Conservation (phyloP, 179 eudicot species). For the Spergularia azorica region DNA sequence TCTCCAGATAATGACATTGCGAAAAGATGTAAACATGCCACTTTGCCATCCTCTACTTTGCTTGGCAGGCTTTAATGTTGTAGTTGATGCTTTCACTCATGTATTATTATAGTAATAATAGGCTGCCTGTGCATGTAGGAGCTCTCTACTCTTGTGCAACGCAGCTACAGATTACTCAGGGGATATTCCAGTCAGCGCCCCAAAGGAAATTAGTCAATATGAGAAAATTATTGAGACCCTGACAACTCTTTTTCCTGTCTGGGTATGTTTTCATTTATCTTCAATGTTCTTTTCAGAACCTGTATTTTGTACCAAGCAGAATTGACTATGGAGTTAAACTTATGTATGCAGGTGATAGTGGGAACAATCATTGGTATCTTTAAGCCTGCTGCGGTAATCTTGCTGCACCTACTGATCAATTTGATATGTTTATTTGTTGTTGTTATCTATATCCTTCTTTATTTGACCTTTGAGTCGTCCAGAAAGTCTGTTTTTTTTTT, state of each 20-base stretch:
- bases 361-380: conserved; percentile 91
- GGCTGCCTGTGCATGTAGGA: conserved; percentile 42
- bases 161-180: conserved; percentile 82
- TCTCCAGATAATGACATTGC: too few relatives aligned
- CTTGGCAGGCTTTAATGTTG: neutral
- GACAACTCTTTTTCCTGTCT: conserved; percentile 95
- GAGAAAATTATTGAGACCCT: conserved; percentile 86
- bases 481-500: neutral
- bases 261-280: conserved; percentile 58
- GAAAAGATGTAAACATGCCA: neutral
- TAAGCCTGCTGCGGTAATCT: conserved; percentile 80
- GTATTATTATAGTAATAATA: conserved; percentile 2
- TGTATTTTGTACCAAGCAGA: neutral
- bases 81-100: neutral
- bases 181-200: conserved; percentile 53
- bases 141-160: conserved; percentile 58
- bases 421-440: too few relatives aligned
- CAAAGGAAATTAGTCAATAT: conserved; percentile 63
- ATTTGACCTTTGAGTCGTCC: neutral
- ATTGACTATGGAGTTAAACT: conserved; percentile 12
- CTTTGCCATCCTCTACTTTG: neutral
- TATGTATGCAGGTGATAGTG: conserved; percentile 66
- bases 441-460: neutral
- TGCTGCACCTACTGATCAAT: conserved; percentile 14
- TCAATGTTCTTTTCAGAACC: neutral